A percentile compares a stretch with the other conserved stretches of the same genome.
Evolutionary conservation across 192 early-diverging fungal genomes (phyloP).

Genomic region (Coemansia sp.): DNA sequence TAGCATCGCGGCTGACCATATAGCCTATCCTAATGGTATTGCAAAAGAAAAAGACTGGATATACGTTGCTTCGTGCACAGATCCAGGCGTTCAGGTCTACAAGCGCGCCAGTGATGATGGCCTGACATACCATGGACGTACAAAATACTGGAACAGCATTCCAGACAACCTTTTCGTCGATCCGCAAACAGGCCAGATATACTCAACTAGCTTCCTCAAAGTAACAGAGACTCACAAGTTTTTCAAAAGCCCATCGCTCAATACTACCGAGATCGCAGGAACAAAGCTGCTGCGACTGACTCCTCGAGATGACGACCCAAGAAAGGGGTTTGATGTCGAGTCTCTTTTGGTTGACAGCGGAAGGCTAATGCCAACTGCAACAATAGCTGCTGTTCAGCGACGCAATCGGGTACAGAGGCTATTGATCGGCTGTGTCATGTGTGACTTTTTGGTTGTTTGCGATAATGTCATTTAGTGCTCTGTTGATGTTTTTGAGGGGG

Average conservation of each 20-base stretch:
- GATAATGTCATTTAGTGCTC: slow-evolving; percentile 10
- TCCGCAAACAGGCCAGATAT: slow-evolving; percentile 37
- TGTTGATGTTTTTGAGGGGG: no score
- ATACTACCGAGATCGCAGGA: slow-evolving; percentile 29
- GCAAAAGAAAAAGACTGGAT: slow-evolving; percentile 30
- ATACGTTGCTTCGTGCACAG: slow-evolving; percentile 42
- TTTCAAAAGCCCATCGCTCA: slow-evolving; percentile 29
- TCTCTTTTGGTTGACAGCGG: slow-evolving; percentile 38
- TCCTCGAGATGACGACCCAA: slow-evolving; percentile 7
- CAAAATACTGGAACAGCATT: slow-evolving; percentile 19
- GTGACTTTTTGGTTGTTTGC: slow-evolving; percentile 27
- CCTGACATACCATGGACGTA: slow-evolving; percentile 23
- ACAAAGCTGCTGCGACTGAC: slow-evolving; percentile 35
- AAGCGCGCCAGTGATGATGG: slow-evolving; percentile 1
- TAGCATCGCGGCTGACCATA: slow-evolving; percentile 21
- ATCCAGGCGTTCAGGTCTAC: slow-evolving; percentile 41
- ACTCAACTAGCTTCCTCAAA: slow-evolving; percentile 36
- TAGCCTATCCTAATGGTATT: slow-evolving; percentile 50
- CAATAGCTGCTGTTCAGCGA: slow-evolving; percentile 44
- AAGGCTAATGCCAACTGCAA: slow-evolving; percentile 42
- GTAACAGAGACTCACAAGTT: slow-evolving; percentile 23
- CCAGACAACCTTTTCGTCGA: slow-evolving; percentile 47
- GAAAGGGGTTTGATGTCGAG: slow-evolving; percentile 20
- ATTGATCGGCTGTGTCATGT: slow-evolving; percentile 43
- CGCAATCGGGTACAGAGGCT: slow-evolving; percentile 33